Evolutionary conservation across 768 basidiomycete genomes (phyloP).

Genomic region (Suillus plorans): DNA sequence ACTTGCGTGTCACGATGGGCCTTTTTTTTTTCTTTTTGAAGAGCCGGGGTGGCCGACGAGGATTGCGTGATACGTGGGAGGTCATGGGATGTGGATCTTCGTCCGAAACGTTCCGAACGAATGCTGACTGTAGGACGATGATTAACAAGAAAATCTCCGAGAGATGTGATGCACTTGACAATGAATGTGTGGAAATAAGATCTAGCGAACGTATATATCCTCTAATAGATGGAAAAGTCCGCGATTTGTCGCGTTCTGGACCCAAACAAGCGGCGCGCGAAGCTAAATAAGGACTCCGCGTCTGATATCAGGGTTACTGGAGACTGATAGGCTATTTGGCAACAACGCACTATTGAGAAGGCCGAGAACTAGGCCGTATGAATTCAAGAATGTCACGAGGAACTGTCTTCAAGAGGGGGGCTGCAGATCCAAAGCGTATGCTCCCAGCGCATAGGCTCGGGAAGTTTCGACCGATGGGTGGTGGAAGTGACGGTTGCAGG

Average conservation of each 20-base stretch:
- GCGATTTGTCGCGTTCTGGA: background rate
- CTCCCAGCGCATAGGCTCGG: background rate
- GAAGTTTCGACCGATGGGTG: background rate
- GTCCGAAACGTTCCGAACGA: background rate
- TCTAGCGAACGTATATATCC: background rate
- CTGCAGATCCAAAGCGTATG: background rate
- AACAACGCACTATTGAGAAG: background rate
- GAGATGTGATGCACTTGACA: background rate
- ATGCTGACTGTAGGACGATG: too few species aligned
- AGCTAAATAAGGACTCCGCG: background rate
- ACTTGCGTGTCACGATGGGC: background rate
- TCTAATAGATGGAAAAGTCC: background rate
- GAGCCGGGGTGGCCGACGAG: too few species aligned
- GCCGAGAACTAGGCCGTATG: background rate
- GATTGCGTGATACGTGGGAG: conserved; percentile 1
- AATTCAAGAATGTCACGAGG: background rate
- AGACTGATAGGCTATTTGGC: background rate
- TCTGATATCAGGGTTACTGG: background rate
- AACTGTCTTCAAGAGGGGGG: background rate
- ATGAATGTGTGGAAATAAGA: background rate
- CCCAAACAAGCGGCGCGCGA: background rate
- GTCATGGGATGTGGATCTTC: background rate
- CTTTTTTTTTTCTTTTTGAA: background rate
- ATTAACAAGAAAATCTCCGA: background rate
- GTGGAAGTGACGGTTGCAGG: background rate